Conservation (phyloP, 192 early-diverging fungal species). For the Ambispora gerdemannii region DNA sequence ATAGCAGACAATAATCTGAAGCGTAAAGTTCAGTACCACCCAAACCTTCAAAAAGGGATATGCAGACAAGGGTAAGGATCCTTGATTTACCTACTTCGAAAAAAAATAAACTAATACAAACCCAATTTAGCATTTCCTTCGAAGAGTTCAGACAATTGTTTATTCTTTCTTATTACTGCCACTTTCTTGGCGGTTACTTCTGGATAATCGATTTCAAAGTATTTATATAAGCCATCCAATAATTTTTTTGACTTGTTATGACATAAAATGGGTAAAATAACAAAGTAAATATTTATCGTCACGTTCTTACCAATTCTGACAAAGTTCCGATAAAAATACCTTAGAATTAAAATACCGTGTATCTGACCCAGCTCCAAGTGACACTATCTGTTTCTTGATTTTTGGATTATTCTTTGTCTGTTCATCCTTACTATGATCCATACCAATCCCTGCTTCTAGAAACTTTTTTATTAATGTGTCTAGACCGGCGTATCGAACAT, state of each 20-base stretch:
- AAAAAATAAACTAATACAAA: not conserved
- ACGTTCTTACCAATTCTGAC: too few relatives aligned
- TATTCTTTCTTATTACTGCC: conserved; percentile 51
- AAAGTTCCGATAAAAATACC: conserved; percentile 35
- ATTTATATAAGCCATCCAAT: conserved; percentile 46
- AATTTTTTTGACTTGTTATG: conserved; percentile 31
- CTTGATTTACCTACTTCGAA: too few relatives aligned
- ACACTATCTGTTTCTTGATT: conserved; percentile 82
- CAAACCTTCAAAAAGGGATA: conserved; percentile 41
- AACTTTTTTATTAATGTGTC: conserved; percentile 68
- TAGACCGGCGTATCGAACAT: conserved; percentile 66
- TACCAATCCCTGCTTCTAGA: conserved; percentile 33
- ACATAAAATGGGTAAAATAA: too few relatives aligned
- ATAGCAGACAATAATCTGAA: conserved; percentile 64
- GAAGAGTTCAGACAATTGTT: conserved; percentile 39
- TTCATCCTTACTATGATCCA: not conserved
- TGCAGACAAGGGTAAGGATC: too few relatives aligned
- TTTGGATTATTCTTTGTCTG: too few relatives aligned
- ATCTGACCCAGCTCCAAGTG: conserved; percentile 88
- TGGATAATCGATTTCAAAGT: conserved; percentile 92
- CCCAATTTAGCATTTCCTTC: conserved; percentile 30
- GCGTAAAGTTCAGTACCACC: conserved; percentile 76
- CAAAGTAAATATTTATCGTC: too few relatives aligned
- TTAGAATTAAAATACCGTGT: conserved; percentile 85
- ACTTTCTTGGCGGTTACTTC: conserved; percentile 84